Evolutionary conservation across 306 rosid species (phyloP), one percentile per base, ranked within the genome.

Genomic region (Mucuna pruriens): DNA sequence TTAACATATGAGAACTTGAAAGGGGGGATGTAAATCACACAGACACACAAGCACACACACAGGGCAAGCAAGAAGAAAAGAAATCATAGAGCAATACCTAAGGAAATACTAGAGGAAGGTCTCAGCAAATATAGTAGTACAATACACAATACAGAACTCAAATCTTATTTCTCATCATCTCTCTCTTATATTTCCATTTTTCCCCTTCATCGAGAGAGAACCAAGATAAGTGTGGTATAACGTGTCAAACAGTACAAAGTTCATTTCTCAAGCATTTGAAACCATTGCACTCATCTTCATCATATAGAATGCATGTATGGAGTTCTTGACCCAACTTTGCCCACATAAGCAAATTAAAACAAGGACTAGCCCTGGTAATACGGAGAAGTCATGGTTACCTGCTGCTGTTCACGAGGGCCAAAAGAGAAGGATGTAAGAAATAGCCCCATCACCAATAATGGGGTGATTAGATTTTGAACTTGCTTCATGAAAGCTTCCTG

Each of bases 391-490:
- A 33, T 57, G 75, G 33, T 74, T 78, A 95, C 99, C 96, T 94
- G 94, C 81, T 93, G 86, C 84, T 87, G 91, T 36, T 93, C 98
- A 22, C 79, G 78, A 75, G 93, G 83, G 75, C 91, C 88, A 82
- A 84, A 80, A 65, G 89, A 76, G 74, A 89, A 82, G 38, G 93
- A 88, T 9, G 91, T 62, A 71, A 92, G 77, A 69, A 92, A 87
- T 44, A 92, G 84, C 58, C 86, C 94, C 33, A 95, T 70, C 73
- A 88, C 85, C 80, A 95, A 16, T 33, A 90, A 71, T 42, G 94
- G 94, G 55, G 91, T 82, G 42, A 88, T 4, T 45, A 90, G 44
- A 65, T 80, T 90, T 72, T 89, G 92, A 77, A 88, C 78, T 71
- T 87, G 88, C 84, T 76, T 93, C 85, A 88, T 17, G 78, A 93